phyloP scores from a whole-genome alignment of 208 protist genomes.

The Trypanosoma congolense region DNA sequence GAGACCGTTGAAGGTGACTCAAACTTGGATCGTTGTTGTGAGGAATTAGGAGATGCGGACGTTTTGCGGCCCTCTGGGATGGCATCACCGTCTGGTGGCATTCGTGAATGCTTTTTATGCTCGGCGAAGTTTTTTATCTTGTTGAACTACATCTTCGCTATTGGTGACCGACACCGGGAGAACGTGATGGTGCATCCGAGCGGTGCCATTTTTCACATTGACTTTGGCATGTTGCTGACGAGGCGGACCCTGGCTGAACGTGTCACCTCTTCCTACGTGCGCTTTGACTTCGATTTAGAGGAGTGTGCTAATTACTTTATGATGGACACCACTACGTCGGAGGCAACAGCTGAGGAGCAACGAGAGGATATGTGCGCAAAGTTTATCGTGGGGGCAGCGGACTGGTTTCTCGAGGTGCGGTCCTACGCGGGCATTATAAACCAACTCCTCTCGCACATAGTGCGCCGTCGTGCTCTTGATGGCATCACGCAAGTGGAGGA shows the following conservation, averaged over 20 bases:
- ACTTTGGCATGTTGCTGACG: slow-evolving; percentile 72
- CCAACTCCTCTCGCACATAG: slow-evolving; percentile 55
- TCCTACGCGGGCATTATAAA: slow-evolving; percentile 53
- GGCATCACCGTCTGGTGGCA: no score
- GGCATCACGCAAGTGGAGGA: slow-evolving; percentile 14
- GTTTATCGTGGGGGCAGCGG: slow-evolving; percentile 58
- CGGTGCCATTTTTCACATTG: slow-evolving; percentile 78
- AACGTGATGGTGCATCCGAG: slow-evolving; percentile 74
- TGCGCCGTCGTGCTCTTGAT: slow-evolving; percentile 30
- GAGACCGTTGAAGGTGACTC: background rate
- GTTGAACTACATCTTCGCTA: slow-evolving; percentile 81
- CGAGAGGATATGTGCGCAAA: slow-evolving; percentile 13
- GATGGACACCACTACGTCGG: background rate
- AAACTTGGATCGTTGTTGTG: no score
- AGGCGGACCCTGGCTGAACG: slow-evolving; percentile 54
- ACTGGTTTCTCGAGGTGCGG: slow-evolving; percentile 64
- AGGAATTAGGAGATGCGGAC: no score
- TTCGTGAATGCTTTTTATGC: slow-evolving; percentile 44
- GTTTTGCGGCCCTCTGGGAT: no score
- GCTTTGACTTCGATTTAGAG: slow-evolving; percentile 28
- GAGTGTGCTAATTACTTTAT: slow-evolving; percentile 26
- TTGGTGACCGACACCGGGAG: slow-evolving; percentile 75
- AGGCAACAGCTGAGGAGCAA: background rate
- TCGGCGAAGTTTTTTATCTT: slow-evolving; percentile 83
- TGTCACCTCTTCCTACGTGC: slow-evolving; percentile 21